Evolutionary conservation across 2,329 filamentous ascomycete genomes (phyloP).

Genomic region (Aspergillus uvarum): DNA sequence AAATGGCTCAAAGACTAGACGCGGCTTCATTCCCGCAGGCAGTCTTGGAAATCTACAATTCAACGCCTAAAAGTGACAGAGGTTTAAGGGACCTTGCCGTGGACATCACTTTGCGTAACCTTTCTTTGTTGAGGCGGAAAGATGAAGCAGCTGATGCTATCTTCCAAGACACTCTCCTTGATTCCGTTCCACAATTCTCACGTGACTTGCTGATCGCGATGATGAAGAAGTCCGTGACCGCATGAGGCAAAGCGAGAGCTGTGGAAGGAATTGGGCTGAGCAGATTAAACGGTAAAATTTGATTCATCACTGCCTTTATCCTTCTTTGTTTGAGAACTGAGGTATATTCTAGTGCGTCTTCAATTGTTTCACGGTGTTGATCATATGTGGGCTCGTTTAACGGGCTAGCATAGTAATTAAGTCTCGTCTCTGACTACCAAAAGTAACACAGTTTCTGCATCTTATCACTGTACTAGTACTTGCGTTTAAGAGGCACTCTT

Average conservation of each 20-base stretch:
- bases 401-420: too few relatives aligned
- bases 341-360: too few relatives aligned
- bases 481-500: too few relatives aligned
- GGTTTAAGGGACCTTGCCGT: neutral
- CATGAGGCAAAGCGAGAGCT: neutral
- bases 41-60: conserved; percentile 7
- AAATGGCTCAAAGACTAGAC: neutral
- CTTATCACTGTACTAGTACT: too few relatives aligned
- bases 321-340: too few relatives aligned
- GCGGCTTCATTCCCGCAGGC: conserved; percentile 6
- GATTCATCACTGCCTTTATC: too few relatives aligned
- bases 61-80: neutral
- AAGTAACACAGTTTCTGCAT: too few relatives aligned
- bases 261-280: too few relatives aligned
- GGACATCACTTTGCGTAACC: neutral
- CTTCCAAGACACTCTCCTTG: conserved; percentile 3
- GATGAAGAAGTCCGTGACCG: neutral
- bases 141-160: neutral
- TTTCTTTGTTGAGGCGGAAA: conserved; percentile 1
- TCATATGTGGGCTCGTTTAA: too few relatives aligned
- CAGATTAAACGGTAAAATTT: too few relatives aligned
- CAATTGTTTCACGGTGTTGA: too few relatives aligned
- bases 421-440: too few relatives aligned
- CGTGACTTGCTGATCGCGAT: conserved; percentile 2
- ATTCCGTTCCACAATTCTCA: neutral